These are phyloP conservation scores for Cryptococcus sp. DNA, from an alignment of 1,284 basidiomycete genomes.

Conservation along the genomic window DNA sequence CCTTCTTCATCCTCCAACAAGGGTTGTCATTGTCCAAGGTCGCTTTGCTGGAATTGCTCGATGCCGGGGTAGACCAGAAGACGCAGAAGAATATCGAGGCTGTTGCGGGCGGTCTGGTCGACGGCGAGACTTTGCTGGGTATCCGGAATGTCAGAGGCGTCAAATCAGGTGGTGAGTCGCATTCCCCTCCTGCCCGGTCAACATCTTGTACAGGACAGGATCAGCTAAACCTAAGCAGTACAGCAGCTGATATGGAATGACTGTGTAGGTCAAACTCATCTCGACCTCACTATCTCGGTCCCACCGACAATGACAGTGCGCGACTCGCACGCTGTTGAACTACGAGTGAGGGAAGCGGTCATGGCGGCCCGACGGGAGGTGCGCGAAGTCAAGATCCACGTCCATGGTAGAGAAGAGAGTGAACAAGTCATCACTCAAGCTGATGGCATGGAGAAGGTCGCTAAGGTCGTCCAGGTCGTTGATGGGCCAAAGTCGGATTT, in stretches of 20 bases:
- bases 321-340: conserved; percentile 64
- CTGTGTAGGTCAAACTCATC: conserved; percentile 42
- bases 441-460: conserved; percentile 21
- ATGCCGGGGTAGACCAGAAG: conserved; percentile 70
- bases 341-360: conserved; percentile 63
- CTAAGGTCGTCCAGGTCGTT: conserved; percentile 35
- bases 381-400: conserved; percentile 75
- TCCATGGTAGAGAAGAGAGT: conserved; percentile 51
- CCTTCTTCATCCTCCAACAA: conserved; percentile 83
- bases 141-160: conserved; percentile 71
- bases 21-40: conserved; percentile 70
- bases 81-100: conserved; percentile 61
- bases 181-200: too few relatives aligned
- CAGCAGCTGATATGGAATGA: not conserved
- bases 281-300: conserved; percentile 64
- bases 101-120: conserved; percentile 62
- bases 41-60: conserved; percentile 80
- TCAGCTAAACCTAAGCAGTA: not conserved
- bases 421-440: conserved; percentile 17
- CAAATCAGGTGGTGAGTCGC: conserved; percentile 62
- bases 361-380: conserved; percentile 68
- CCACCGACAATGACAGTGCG: conserved; percentile 62
- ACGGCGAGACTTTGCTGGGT: conserved; percentile 56
- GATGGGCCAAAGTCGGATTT: conserved; percentile 35
- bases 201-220: not conserved